phyloP scores from a whole-genome alignment of 1,284 basidiomycete genomes.

The Cryptococcus floricola region DNA sequence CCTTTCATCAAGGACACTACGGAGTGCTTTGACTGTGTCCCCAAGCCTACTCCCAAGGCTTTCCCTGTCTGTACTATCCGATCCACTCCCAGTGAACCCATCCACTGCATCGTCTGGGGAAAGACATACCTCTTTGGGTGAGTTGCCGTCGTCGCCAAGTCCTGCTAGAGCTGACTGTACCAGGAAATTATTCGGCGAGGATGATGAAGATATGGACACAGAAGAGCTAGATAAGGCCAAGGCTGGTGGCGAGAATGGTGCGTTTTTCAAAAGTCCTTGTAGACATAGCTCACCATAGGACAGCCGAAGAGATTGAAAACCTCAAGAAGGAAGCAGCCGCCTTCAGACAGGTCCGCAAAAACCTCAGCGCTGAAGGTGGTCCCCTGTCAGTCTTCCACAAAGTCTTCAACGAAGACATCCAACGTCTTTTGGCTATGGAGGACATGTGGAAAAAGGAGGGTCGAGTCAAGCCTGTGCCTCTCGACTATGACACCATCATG shows the following conservation, averaged over 20 bases:
- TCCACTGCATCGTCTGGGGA: slow-evolving; percentile 99
- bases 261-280: slow-evolving; percentile 40
- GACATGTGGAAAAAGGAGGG: slow-evolving; percentile 86
- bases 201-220: slow-evolving; percentile 57
- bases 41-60: slow-evolving; percentile 85
- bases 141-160: slow-evolving; percentile 34
- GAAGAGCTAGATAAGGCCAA: slow-evolving; percentile 52
- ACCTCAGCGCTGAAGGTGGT: slow-evolving; percentile 54
- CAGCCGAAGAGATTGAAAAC: slow-evolving; percentile 85
- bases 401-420: slow-evolving; percentile 86
- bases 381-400: slow-evolving; percentile 79
- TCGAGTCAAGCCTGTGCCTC: slow-evolving; percentile 74
- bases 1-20: slow-evolving; percentile 63
- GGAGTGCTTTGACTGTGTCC: slow-evolving; percentile 88
- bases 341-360: slow-evolving; percentile 70
- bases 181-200: slow-evolving; percentile 85
- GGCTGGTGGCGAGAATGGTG: slow-evolving; percentile 69
- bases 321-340: slow-evolving; percentile 84
- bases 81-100: slow-evolving; percentile 92
- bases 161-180: neutral
- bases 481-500: slow-evolving; percentile 72
- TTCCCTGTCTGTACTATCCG: slow-evolving; percentile 99
- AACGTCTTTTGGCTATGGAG: slow-evolving; percentile 85
- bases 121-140: slow-evolving; percentile 96
- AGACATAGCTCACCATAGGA: neutral